Evolutionary conservation across 495 filamentous ascomycete species (phyloP), one percentile per base, ranked within the genome.

Genomic region (Ascodesmis nigricans): DNA sequence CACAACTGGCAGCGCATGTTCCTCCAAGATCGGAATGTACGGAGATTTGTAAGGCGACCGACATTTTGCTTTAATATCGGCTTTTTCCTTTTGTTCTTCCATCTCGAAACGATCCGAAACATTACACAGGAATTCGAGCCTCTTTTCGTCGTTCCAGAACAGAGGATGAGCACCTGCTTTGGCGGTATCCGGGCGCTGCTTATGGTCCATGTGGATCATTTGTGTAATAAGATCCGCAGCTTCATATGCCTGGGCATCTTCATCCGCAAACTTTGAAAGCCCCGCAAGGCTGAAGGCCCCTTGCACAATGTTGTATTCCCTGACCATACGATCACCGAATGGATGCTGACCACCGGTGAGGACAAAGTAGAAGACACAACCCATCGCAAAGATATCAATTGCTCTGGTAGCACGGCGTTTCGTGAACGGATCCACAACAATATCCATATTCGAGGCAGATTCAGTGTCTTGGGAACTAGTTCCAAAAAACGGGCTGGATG

Each of bases 281-380:
- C 63, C 65, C 35, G 68, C 60, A 33, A 95, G 64, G 46, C 75
- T 71, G 47, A 71, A 78, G 13, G 71, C 63, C 29, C 78, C 76
- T 46, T 84, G 83, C 34, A 91, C 78, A 41, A 95, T 93, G 55
- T 95, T 95, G 43, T 83, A 74, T 55, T 97, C 87, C 17, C 87
- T 73, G 67, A 91, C 87, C 56, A 78, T 93, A 29, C 79, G 72
- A 44, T 84, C 80, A 49, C 92, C 87, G 50, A 84, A 97, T 1
- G 90, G 87, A 57, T 97, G 87, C n/a, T 61, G 62, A 24, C 87
- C 87, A 36, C 74, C 67, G 2, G 90, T 91, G 22, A 95, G 64
- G 33, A 95, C 81, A 46, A 92, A 97, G 55, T 79, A 93, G 57
- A 91, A 93, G 30, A 95, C 82, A 29, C 91, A 79, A 5, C 87